These are phyloP conservation scores for Cephaloascus fragrans DNA, from an alignment of 805 yeast species.

Conservation along the genomic window DNA sequence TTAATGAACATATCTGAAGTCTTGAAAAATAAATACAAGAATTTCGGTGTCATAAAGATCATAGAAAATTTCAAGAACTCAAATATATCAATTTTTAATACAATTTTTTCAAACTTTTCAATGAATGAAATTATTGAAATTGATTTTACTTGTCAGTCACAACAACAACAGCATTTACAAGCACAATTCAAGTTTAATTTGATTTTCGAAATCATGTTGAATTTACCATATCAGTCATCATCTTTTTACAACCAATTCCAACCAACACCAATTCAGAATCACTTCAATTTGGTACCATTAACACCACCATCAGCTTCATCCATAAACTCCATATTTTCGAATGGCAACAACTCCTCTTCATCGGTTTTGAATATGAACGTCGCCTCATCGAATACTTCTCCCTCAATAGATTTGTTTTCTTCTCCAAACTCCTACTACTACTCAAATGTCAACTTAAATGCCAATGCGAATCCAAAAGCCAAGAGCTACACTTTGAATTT, in stretches of 20 bases:
- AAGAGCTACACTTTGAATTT: too few species aligned
- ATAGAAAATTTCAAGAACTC: conserved; percentile 18
- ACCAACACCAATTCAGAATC: background rate
- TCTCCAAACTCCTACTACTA: too few species aligned
- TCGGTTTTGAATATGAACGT: background rate
- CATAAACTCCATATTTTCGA: background rate
- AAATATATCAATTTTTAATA: background rate
- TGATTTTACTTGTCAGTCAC: background rate
- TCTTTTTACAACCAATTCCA: background rate
- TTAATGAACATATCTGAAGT: conserved; percentile 41
- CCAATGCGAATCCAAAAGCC: too few species aligned
- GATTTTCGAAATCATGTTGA: background rate
- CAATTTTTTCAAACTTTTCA: background rate
- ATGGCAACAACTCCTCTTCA: background rate
- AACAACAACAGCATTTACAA: too few species aligned
- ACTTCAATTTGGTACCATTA: background rate
- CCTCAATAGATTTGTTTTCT: too few species aligned
- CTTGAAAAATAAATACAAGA: conserved; percentile 37
- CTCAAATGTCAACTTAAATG: too few species aligned
- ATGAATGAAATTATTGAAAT: background rate
- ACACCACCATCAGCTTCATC: conserved; percentile 1
- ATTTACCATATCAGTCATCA: background rate
- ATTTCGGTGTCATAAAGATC: conserved; percentile 44
- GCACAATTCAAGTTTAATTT: too few species aligned
- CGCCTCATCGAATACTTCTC: too few species aligned